Conservation (phyloP, 371 early-diverging fungal genomes). For the Zancudomyces culisetae region DNA sequence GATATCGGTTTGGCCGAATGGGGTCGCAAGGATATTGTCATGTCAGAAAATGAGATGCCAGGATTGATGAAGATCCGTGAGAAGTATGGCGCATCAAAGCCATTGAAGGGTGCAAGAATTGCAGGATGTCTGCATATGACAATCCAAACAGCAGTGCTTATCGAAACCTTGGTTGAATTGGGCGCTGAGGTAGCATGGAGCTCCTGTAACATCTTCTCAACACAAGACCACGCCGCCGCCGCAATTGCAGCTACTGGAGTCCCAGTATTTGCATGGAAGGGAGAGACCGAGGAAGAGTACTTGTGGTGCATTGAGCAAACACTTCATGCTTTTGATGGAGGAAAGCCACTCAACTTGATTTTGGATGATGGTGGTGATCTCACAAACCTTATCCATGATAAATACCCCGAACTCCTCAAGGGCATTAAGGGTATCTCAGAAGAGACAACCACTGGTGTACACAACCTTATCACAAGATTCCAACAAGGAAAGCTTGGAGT, state of each 20-base stretch:
- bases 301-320: slow-evolving; percentile 97
- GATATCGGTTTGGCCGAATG: slow-evolving; percentile 85
- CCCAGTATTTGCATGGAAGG: slow-evolving; percentile 84
- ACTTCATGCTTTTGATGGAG: slow-evolving; percentile 76
- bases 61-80: slow-evolving; percentile 85
- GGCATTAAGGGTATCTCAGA: slow-evolving; percentile 91
- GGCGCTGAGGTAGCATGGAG: slow-evolving; percentile 98
- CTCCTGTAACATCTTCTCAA: slow-evolving; percentile 98
- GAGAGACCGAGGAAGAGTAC: slow-evolving; percentile 96
- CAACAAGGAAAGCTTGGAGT: slow-evolving; percentile 87
- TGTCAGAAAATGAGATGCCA: slow-evolving; percentile 98
- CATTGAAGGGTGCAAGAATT: slow-evolving; percentile 92
- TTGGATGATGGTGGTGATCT: slow-evolving; percentile 98
- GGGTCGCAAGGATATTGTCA: slow-evolving; percentile 86
- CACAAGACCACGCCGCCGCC: slow-evolving; percentile 92
- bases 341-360: slow-evolving; percentile 93
- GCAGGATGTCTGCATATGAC: slow-evolving; percentile 98
- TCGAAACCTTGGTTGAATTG: slow-evolving; percentile 86
- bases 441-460: slow-evolving; percentile 99
- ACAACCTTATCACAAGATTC: slow-evolving; percentile 94
- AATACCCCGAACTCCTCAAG: slow-evolving; percentile 66
- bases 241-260: slow-evolving; percentile 69
- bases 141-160: slow-evolving; percentile 95
- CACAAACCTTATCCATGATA: slow-evolving; percentile 89
- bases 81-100: slow-evolving; percentile 80